Percentiles rank a stretch among this genome's conserved stretches.
Evolutionary conservation across 805 yeast genomes (phyloP).

Genomic region (Priceomyces haplophilus): DNA sequence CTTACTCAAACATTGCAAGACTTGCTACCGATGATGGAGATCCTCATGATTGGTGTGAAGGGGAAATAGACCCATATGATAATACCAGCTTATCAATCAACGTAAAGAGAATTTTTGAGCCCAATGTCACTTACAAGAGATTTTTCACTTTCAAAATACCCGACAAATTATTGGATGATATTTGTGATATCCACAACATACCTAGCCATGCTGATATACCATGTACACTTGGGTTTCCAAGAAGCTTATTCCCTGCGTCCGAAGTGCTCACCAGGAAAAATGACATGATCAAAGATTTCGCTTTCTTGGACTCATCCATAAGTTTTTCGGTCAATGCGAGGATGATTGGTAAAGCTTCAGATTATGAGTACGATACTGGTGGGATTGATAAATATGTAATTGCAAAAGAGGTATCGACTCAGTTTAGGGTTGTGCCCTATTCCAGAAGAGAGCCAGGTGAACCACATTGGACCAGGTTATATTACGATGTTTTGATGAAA

Average conservation of each 20-base stretch:
- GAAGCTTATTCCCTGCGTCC: constrained; percentile 21
- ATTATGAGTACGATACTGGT: constrained; percentile 21
- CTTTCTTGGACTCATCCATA: constrained; percentile 34
- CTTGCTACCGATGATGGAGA: constrained; percentile 37
- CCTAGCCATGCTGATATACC: constrained; percentile 35
- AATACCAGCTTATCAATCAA: constrained; percentile 33
- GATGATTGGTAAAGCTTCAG: constrained; percentile 39
- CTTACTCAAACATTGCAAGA: constrained; percentile 42
- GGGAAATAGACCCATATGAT: constrained; percentile 43
- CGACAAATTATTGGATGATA: constrained; percentile 38
- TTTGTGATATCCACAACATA: constrained; percentile 35
- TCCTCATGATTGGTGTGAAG: constrained; percentile 46
- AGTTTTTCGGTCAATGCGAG: constrained; percentile 38
- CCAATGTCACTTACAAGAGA: constrained; percentile 38
- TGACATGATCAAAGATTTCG: constrained; percentile 27
- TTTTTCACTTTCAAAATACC: constrained; percentile 42
- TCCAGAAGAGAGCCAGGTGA: constrained; percentile 16
- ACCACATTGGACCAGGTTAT: constrained; percentile 16
- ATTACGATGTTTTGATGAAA: constrained; percentile 33
- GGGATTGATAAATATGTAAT: constrained; percentile 34
- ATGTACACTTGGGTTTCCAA: constrained; percentile 34
- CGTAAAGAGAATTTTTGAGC: constrained; percentile 35
- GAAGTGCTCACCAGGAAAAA: constrained; percentile 22
- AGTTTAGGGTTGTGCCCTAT: constrained; percentile 36
- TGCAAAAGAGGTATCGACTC: constrained; percentile 30